Evolutionary conservation across 306 rosid species (phyloP).

Genomic region (Betula pendula): DNA sequence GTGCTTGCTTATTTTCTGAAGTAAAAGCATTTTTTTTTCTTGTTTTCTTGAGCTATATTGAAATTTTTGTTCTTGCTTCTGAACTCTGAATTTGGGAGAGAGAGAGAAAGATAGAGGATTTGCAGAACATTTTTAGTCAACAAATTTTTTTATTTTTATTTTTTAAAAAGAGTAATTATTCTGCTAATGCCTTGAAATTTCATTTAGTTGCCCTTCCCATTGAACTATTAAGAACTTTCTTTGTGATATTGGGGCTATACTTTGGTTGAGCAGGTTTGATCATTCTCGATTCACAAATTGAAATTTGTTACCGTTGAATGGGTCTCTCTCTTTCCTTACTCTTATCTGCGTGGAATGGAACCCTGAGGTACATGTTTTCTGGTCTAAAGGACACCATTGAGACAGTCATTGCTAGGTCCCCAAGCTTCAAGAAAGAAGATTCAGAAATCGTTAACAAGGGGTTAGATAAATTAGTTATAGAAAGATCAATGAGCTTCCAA

Average conservation of each 20-base stretch:
- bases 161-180: neutral
- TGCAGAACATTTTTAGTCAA: neutral
- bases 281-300: neutral
- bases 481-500: constrained; percentile 19
- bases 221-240: neutral
- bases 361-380: constrained; percentile 1
- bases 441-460: constrained; percentile 12
- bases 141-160: neutral
- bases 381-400: constrained; percentile 7
- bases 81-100: neutral
- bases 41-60: neutral
- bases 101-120: neutral
- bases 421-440: constrained; percentile 11
- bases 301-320: constrained; percentile 20
- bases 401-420: constrained; percentile 5
- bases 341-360: constrained; percentile 27
- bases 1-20: neutral
- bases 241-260: neutral
- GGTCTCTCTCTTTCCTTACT: constrained; percentile 32
- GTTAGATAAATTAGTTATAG: neutral
- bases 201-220: neutral
- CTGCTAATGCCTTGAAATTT: neutral
- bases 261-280: constrained; percentile 12
- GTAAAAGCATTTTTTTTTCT: neutral
- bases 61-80: neutral